Evolutionary conservation across 2,329 filamentous ascomycete species (phyloP).

Genomic region (Nothophaeocryptopus gaeumannii): DNA sequence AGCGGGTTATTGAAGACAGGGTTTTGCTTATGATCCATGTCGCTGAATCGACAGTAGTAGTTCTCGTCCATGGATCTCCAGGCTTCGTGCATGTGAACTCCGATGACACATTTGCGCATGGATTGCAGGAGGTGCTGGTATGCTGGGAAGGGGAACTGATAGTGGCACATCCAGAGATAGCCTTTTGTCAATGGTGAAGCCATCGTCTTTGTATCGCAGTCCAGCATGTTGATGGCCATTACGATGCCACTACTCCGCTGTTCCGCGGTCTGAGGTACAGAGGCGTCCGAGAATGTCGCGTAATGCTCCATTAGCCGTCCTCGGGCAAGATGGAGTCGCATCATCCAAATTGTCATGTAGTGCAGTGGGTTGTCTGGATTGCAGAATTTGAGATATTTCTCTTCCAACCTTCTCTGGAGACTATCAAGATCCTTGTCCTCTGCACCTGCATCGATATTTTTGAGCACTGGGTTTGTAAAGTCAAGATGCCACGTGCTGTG

Average conservation of each 20-base stretch:
- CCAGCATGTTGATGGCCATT: conserved; percentile 42
- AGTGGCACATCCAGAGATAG: conserved; percentile 44
- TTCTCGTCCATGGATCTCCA: no score
- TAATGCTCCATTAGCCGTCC: conserved; percentile 52
- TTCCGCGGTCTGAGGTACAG: conserved; percentile 21
- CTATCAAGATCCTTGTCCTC: conserved; percentile 26
- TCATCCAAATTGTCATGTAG: conserved; percentile 49
- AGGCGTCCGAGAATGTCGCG: conserved; percentile 24
- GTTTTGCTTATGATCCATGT: no score
- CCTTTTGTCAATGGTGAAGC: conserved; percentile 41
- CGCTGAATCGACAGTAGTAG: no score
- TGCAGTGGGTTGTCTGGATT: conserved; percentile 44
- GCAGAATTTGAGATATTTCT: conserved; percentile 46
- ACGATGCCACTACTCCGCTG: conserved; percentile 32
- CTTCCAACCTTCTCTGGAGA: conserved; percentile 45
- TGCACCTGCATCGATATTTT: conserved; percentile 30
- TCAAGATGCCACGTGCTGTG: conserved; percentile 45
- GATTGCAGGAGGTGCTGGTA: conserved; percentile 39
- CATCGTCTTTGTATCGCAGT: conserved; percentile 48
- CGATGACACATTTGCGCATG: no score
- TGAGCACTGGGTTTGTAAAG: conserved; percentile 44
- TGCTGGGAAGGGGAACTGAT: conserved; percentile 50
- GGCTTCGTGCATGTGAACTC: no score
- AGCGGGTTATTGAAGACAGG: no score
- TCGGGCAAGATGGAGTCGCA: conserved; percentile 49